Percentiles rank a stretch among this genome's conserved stretches.
phyloP scores from a whole-genome alignment of 176 grass and related monocot genomes.

The Bromus sterilis region DNA sequence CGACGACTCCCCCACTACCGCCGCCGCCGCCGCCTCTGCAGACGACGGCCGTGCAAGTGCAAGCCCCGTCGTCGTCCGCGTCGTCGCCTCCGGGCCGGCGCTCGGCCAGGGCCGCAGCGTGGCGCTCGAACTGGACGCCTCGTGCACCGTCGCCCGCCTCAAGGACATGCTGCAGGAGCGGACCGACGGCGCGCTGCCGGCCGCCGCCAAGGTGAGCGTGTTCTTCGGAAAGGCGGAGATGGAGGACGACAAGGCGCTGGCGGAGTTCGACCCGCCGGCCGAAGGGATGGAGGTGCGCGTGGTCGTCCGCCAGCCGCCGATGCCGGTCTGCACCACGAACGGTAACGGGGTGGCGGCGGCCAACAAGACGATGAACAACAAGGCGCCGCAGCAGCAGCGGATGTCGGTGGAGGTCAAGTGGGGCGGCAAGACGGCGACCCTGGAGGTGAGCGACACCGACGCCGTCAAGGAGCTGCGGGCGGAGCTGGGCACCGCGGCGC shows the following conservation, averaged over 20 bases:
- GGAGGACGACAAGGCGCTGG: conserved; percentile 29
- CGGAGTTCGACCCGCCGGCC: conserved; percentile 1
- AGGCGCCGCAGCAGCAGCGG: not conserved
- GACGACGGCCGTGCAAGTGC: not conserved
- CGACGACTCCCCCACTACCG: not conserved
- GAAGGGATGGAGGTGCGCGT: conserved; percentile 15
- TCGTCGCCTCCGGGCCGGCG: not conserved
- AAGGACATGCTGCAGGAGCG: conserved; percentile 34
- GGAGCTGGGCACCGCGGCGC: not conserved
- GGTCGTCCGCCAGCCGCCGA: not conserved
- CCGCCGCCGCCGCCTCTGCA: not conserved
- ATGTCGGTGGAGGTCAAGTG: conserved; percentile 31
- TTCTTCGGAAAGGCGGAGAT: conserved; percentile 36
- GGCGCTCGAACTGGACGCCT: not conserved
- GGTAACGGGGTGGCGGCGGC: not conserved
- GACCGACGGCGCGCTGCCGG: conserved; percentile 12
- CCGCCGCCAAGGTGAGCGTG: not conserved
- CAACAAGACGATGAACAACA: not conserved
- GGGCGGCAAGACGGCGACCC: conserved; percentile 4
- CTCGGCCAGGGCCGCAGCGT: not conserved
- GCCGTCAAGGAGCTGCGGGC: conserved; percentile 2
- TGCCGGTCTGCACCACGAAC: too few species aligned
- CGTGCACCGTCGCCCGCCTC: conserved; percentile 16
- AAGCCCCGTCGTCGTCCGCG: not conserved
- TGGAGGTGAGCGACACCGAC: conserved; percentile 38